phyloP scores from a whole-genome alignment of 1,284 basidiomycete species.

The Termitomyces sp. region DNA sequence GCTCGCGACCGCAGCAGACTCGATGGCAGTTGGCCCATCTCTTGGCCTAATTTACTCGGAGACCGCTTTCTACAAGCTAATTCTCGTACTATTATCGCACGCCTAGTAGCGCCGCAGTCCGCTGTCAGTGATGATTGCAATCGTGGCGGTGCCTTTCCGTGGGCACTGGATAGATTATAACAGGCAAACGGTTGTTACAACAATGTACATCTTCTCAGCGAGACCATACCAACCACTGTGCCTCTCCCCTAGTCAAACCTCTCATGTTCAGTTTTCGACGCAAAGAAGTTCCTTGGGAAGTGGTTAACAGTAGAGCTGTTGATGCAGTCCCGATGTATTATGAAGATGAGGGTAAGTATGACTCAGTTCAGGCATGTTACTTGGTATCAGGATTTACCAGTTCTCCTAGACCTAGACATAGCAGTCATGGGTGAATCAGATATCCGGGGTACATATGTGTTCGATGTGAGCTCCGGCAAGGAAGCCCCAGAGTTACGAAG shows the following conservation, averaged over 20 bases:
- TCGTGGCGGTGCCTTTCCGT: constrained; percentile 12
- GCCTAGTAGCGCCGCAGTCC: constrained; percentile 18
- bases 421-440: constrained; percentile 45
- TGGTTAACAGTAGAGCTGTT: constrained; percentile 59
- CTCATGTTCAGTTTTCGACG: constrained; percentile 44
- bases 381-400: not conserved
- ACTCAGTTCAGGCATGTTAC: constrained; percentile 2
- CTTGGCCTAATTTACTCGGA: not conserved
- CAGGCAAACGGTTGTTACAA: constrained; percentile 3
- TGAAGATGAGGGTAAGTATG: constrained; percentile 60
- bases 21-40: not conserved
- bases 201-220: constrained; percentile 9
- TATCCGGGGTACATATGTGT: constrained; percentile 56
- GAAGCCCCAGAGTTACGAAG: constrained; percentile 38
- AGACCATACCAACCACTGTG: not conserved
- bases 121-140: not conserved
- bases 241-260: constrained; percentile 6
- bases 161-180: constrained; percentile 15
- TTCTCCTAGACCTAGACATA: constrained; percentile 53
- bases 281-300: constrained; percentile 66
- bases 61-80: no score
- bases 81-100: not conserved
- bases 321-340: constrained; percentile 61
- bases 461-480: constrained; percentile 49
- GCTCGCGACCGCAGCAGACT: not conserved